phyloP scores from a whole-genome alignment of 2,329 filamentous ascomycete species.

The Arthroderma sp. region DNA sequence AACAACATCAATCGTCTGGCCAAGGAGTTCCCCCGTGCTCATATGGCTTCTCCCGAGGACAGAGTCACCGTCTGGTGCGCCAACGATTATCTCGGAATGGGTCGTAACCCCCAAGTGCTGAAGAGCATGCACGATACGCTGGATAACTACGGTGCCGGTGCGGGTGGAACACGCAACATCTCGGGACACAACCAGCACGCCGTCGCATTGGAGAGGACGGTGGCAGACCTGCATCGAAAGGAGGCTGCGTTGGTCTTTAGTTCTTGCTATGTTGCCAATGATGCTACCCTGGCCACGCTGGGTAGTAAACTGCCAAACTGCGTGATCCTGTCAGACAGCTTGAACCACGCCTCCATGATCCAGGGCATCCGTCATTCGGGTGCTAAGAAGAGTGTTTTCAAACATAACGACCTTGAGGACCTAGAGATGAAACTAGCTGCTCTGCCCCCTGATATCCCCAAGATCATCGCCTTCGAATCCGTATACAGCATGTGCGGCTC shows the following conservation, averaged over 20 bases:
- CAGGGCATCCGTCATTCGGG: slow-evolving; percentile 96
- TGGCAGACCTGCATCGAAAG: slow-evolving; percentile 83
- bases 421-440: slow-evolving; percentile 85
- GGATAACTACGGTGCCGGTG: slow-evolving; percentile 87
- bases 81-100: slow-evolving; percentile 98
- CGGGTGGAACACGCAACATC: slow-evolving; percentile 92
- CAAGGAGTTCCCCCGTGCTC: slow-evolving; percentile 88
- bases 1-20: slow-evolving; percentile 99
- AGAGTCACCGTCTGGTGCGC: slow-evolving; percentile 97
- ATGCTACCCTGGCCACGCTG: slow-evolving; percentile 90
- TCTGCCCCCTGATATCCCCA: slow-evolving; percentile 71
- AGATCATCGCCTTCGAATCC: slow-evolving; percentile 97
- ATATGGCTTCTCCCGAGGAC: slow-evolving; percentile 72
- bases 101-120: slow-evolving; percentile 74
- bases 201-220: slow-evolving; percentile 64
- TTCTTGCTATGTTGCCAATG: slow-evolving; percentile 96
- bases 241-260: slow-evolving; percentile 89
- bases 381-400: slow-evolving; percentile 95
- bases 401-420: slow-evolving; percentile 92
- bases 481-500: slow-evolving; percentile 99
- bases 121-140: slow-evolving; percentile 89
- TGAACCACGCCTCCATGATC: slow-evolving; percentile 99
- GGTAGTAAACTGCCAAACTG: slow-evolving; percentile 93
- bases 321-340: slow-evolving; percentile 91
- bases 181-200: slow-evolving; percentile 96